phyloP scores from a whole-genome alignment of 2,329 filamentous ascomycete genomes.

The Raffaelea deltoideospora region DNA sequence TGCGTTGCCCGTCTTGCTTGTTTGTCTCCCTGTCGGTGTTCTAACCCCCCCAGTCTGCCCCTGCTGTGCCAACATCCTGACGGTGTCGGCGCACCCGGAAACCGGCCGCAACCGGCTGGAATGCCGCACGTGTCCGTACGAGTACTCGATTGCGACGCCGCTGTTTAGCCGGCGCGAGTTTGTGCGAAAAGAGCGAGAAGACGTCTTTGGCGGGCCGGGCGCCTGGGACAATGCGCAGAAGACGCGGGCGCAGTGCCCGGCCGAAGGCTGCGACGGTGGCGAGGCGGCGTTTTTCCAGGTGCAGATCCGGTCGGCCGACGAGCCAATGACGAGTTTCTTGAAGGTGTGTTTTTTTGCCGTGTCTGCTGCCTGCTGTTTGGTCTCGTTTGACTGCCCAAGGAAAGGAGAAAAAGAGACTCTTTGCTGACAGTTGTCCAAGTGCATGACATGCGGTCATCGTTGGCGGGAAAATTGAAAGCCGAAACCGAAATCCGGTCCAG shows the following conservation, averaged over 20 bases:
- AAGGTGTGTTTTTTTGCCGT: slow-evolving; percentile 33
- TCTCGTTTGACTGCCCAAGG: not conserved
- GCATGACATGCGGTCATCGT: slow-evolving; percentile 48
- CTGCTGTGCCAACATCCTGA: slow-evolving; percentile 70
- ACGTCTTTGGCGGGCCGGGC: slow-evolving; percentile 74
- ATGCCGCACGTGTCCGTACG: slow-evolving; percentile 90
- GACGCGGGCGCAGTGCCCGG: slow-evolving; percentile 66
- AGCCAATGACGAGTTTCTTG: slow-evolving; percentile 95
- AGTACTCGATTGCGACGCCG: slow-evolving; percentile 63
- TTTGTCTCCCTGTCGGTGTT: slow-evolving; percentile 4
- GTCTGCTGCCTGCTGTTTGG: not conserved
- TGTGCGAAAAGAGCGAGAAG: slow-evolving; percentile 76
- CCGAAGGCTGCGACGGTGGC: slow-evolving; percentile 62
- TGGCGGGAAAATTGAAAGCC: slow-evolving; percentile 49
- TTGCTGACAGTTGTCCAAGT: slow-evolving; percentile 24
- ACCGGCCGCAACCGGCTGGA: slow-evolving; percentile 67
- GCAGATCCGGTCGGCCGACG: slow-evolving; percentile 94
- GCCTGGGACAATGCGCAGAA: slow-evolving; percentile 89
- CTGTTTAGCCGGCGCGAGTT: slow-evolving; percentile 75
- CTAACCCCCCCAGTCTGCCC: slow-evolving; percentile 49
- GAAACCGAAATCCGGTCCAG: slow-evolving; percentile 1
- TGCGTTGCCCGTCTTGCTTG: not conserved
- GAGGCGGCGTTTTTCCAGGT: slow-evolving; percentile 92
- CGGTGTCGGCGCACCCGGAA: slow-evolving; percentile 43
- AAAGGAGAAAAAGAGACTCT: no score